These are phyloP conservation scores for Scedosporium boydii DNA, from an alignment of 2,329 filamentous ascomycete species.

Conservation along the genomic window DNA sequence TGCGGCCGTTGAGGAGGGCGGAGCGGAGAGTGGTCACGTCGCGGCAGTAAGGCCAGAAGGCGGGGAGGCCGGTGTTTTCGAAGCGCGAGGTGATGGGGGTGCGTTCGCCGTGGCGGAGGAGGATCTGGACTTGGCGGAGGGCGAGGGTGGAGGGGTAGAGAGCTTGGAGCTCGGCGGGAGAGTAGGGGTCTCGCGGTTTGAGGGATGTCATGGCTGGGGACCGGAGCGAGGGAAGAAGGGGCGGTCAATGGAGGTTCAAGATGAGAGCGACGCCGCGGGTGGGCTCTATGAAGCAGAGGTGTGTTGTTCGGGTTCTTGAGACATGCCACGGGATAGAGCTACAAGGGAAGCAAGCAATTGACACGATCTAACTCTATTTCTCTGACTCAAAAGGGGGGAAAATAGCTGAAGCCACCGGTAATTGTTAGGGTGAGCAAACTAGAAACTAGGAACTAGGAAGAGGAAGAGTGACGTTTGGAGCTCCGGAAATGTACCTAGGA, in stretches of 20 bases:
- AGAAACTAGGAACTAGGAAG: too few species aligned
- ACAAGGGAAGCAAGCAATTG: too few species aligned
- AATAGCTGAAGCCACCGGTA: too few species aligned
- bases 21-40: conserved; percentile 60
- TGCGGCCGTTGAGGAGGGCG: conserved; percentile 31
- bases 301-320: too few species aligned
- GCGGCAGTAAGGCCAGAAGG: conserved; percentile 86
- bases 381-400: too few species aligned
- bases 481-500: too few species aligned
- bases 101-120: conserved; percentile 71
- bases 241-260: not conserved
- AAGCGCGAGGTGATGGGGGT: conserved; percentile 85
- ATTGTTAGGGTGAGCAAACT: too few species aligned
- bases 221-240: not conserved
- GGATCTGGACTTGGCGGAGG: conserved; percentile 82
- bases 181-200: conserved; percentile 65
- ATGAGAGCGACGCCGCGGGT: not conserved
- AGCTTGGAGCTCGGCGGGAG: conserved; percentile 64
- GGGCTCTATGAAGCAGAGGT: too few species aligned
- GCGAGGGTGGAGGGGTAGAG: conserved; percentile 76
- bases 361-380: too few species aligned
- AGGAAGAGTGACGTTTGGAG: too few species aligned
- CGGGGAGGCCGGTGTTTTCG: conserved; percentile 59
- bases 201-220: conserved; percentile 62
- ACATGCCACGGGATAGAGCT: too few species aligned